phyloP scores from a whole-genome alignment of 2,329 filamentous ascomycete genomes.

The Ceratocystis colombiana region DNA sequence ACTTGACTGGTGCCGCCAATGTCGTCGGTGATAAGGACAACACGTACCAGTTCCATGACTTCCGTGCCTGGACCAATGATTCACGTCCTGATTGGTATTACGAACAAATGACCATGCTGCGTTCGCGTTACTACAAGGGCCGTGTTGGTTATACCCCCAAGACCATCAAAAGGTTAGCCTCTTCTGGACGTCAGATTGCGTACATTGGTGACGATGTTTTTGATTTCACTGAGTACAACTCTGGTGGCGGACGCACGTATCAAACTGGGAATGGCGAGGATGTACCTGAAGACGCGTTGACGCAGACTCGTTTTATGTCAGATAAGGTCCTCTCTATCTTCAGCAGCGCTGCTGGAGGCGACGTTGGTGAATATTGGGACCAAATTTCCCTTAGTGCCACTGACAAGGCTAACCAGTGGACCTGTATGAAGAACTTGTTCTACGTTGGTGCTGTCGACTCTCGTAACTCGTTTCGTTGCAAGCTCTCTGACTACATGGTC shows the following conservation, averaged over 20 bases:
- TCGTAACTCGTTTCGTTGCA: conserved; percentile 70
- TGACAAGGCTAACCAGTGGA: conserved; percentile 57
- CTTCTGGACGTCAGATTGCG: conserved; percentile 55
- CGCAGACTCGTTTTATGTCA: conserved; percentile 72
- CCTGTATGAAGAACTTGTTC: conserved; percentile 88
- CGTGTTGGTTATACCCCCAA: conserved; percentile 70
- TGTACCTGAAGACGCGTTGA: conserved; percentile 36
- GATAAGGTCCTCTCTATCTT: conserved; percentile 64
- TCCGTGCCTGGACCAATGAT: conserved; percentile 74
- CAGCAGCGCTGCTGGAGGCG: conserved; percentile 60
- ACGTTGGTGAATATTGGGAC: conserved; percentile 77
- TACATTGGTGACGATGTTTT: conserved; percentile 74
- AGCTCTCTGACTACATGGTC: conserved; percentile 82
- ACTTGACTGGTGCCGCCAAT: conserved; percentile 57
- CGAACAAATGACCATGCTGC: conserved; percentile 73
- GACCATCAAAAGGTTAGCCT: conserved; percentile 62
- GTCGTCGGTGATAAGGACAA: conserved; percentile 56
- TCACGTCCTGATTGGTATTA: conserved; percentile 83
- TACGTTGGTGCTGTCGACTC: conserved; percentile 89
- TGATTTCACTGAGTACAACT: conserved; percentile 74
- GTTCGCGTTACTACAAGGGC: conserved; percentile 72
- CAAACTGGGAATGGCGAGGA: conserved; percentile 45
- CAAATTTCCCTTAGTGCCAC: conserved; percentile 49
- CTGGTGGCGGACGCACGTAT: conserved; percentile 57
- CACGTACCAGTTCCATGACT: conserved; percentile 83